Percentiles rank a stretch among this genome's conserved stretches.
These are phyloP conservation scores for Kodamaea hsintzibuensis DNA, from an alignment of 805 yeast species.

Conservation along the genomic window DNA sequence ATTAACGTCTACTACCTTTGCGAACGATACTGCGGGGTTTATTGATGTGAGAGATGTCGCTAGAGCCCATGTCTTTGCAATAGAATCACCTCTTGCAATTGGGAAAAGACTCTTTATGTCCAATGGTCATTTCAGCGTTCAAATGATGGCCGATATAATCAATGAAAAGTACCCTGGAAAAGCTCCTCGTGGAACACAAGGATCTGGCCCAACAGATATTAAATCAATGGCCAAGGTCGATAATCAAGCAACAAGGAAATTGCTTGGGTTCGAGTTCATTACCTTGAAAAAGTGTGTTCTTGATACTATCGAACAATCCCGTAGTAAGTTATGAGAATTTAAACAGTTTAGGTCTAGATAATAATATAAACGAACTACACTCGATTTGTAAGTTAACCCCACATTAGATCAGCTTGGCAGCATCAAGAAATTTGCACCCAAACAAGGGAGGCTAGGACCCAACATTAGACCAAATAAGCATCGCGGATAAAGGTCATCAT, in stretches of 20 bases:
- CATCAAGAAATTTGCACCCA: neutral
- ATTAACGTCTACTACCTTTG: slow-evolving; percentile 18
- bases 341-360: neutral
- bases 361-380: too few relatives aligned
- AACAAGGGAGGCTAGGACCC: too few relatives aligned
- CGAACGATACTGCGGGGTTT: slow-evolving; percentile 15
- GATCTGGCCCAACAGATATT: slow-evolving; percentile 22
- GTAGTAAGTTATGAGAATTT: neutral
- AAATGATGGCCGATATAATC: slow-evolving; percentile 30
- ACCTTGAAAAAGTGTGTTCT: slow-evolving; percentile 24
- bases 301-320: slow-evolving; percentile 25
- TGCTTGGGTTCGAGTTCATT: slow-evolving; percentile 24
- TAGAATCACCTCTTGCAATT: slow-evolving; percentile 23
- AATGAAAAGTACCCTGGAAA: slow-evolving; percentile 19
- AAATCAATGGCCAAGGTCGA: slow-evolving; percentile 23
- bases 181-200: slow-evolving; percentile 23
- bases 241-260: slow-evolving; percentile 11
- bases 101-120: slow-evolving; percentile 34
- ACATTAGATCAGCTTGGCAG: neutral
- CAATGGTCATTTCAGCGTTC: slow-evolving; percentile 35
- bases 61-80: slow-evolving; percentile 33
- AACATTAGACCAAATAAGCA: too few relatives aligned
- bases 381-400: too few relatives aligned
- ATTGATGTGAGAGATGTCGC: slow-evolving; percentile 29
- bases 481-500: neutral